These are phyloP conservation scores for Draba incana DNA, from an alignment of 345 rosid species.

Conservation along the genomic window DNA sequence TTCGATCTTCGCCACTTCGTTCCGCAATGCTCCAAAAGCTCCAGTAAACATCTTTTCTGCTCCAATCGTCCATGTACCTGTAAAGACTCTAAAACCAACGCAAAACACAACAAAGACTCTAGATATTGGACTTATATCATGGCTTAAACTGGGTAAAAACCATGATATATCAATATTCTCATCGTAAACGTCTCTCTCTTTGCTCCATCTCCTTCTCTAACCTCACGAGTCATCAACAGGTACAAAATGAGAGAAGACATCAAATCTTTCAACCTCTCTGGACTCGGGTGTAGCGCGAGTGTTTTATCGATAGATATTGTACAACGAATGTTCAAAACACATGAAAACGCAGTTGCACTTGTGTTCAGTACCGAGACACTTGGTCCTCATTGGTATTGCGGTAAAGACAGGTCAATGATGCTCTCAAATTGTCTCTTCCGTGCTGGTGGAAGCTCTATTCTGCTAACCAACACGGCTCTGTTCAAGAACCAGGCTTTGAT, in stretches of 20 bases:
- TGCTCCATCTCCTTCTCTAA: conserved; percentile 67
- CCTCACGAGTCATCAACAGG: conserved; percentile 60
- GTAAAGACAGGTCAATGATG: conserved; percentile 79
- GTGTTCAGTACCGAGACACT: conserved; percentile 79
- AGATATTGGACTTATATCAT: no score
- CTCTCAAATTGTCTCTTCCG: conserved; percentile 75
- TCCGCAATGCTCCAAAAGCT: no score
- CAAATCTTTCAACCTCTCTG: conserved; percentile 67
- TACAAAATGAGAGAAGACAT: conserved; percentile 70
- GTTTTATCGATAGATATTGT: conserved; percentile 47
- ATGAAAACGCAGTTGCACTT: conserved; percentile 51
- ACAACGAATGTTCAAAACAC: conserved; percentile 52
- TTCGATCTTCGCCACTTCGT: no score
- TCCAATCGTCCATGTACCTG: no score
- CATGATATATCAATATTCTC: no score
- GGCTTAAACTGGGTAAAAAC: no score
- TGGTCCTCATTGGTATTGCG: conserved; percentile 76
- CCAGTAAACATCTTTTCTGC: no score
- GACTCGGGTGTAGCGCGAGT: conserved; percentile 72
- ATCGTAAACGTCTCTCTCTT: conserved; percentile 68
- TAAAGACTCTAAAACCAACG: no score
- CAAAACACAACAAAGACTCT: no score
- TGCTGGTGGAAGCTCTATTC: conserved; percentile 72
- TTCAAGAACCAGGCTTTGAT: conserved; percentile 51
- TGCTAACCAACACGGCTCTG: conserved; percentile 58